Base-by-base conservation (phyloP, 192 early-diverging fungal genomes). In the Entrophospora sp. region DNA sequence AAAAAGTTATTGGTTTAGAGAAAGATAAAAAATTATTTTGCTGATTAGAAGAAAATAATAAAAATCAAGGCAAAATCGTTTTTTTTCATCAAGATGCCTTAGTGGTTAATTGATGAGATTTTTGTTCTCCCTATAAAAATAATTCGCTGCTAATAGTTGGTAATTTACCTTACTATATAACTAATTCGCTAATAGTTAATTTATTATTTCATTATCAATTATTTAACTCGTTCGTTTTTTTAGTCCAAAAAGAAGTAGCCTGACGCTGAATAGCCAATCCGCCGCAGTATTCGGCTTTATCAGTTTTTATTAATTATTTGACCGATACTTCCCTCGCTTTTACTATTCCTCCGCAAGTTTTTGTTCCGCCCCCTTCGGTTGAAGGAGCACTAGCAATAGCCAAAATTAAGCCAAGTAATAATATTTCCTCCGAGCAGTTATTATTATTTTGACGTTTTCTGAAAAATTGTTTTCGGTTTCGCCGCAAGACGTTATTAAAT, bases 241-340 rank as follows among this genome's bases (percentile, higher is more conserved):
- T 49, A 49, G 48, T 49, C 6, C 48, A 49, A 49, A 49, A 49
- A 49, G 48, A 49, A 49, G 48, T 49, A 6, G 48, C n/a, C 6
- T n/a, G 18, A 49, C 5, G 18, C 5, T 49, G 48, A 24, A n/a
- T 24, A 24, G 14, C 48, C 24, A 49, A n/a, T 22, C 48, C 48
- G 5, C 14, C 48, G 5, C 5, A 49, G 24, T 49, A 49, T 22
- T 49, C 48, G 20, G 48, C 48, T 24, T 49, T 49, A 24, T 49
- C 48, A 49, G 48, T 22, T 49, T 49, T 49, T 49, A 49, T 49
- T 49, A 49, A 49, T 49, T 49, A 49, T 49, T 49, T 49, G 20
- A n/a, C 20, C 18, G 48, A 49, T 5, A n/a, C 18, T 49, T 10
- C 5, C 5, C 5, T 49, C 18, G 48, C 18, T 49, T 49, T 49